Evolutionary conservation across 2,329 filamentous ascomycete species (phyloP), one percentile per base, ranked within the genome.

Genomic region (Diaporthe helianthi): DNA sequence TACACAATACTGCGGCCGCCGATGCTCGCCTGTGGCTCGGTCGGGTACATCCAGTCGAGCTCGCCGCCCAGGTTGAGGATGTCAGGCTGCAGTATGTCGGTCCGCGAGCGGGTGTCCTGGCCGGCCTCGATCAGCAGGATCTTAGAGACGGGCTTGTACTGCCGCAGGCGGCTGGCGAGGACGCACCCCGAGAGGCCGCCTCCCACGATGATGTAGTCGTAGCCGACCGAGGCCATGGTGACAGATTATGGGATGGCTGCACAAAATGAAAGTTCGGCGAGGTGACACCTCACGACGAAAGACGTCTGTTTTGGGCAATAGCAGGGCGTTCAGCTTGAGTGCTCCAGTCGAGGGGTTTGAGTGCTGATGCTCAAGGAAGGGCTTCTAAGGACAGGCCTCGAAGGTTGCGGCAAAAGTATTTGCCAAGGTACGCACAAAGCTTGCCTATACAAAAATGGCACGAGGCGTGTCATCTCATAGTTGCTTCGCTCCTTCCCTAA

Each of bases 101-200:
- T 69, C 7, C 74, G 72, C 26, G 73, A 71, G 36, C 73, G 75
- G 4, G 75, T 75, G 63, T 80, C 76, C 17, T 73, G 72, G 1
- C 80, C 81, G 17, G 79, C 81, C 73, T 83, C 81, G 24, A 83
- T 73, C 13, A 83, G 73, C 47, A 81, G 70, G 5, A 83, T 79
- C 1, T 17, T 65, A 17, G 72, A 74, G n/a, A 71, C 72, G 24
- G 77, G 74, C 29, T 61, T 65, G 2, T 71, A 70, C 55, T 71
- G 63, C 19, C 54, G 47, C 2, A 82, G 74, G 7, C 80, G 73
- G 55, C 76, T 79, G 1, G 79, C 78, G 7, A 80, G 67, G 26
- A 81, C 78, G 10, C 77, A 77, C 22, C 80, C 80, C 1, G 76
- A 74, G 1, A 80, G 75, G 22, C 80, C 80, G 7, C 78, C 80